Evolutionary conservation across 176 grass and related monocot species (phyloP).

Genomic region (Elaeis guineensis): DNA sequence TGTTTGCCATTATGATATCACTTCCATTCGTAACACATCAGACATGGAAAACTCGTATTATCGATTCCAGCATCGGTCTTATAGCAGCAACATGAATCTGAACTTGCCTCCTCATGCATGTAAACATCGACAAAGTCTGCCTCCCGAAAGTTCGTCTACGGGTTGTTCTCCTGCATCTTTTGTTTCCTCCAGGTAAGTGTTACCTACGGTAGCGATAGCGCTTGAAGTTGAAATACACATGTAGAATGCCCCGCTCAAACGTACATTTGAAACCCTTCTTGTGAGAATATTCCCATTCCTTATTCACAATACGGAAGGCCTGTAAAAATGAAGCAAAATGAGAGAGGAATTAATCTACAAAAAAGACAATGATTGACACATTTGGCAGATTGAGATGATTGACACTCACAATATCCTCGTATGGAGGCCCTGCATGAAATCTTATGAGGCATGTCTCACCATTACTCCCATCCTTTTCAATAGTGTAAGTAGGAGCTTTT

Average conservation of each 20-base stretch:
- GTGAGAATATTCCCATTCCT: slow-evolving; percentile 99
- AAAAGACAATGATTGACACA: too few relatives aligned
- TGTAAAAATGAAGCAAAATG: slow-evolving; percentile 12
- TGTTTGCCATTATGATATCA: too few relatives aligned
- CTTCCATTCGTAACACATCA: too few relatives aligned
- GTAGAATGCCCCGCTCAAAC: slow-evolving; percentile 92
- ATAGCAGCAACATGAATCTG: too few relatives aligned
- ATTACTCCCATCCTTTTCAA: slow-evolving; percentile 77
- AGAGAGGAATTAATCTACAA: neutral
- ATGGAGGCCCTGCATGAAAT: slow-evolving; percentile 92
- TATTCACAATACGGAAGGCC: slow-evolving; percentile 91
- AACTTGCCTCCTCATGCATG: too few relatives aligned
- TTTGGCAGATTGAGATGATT: slow-evolving; percentile 1
- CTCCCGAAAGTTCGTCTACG: too few relatives aligned
- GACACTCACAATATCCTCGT: slow-evolving; percentile 84
- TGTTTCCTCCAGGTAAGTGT: neutral
- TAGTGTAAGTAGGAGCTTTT: slow-evolving; percentile 70
- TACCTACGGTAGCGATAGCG: slow-evolving; percentile 77
- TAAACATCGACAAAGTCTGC: too few relatives aligned
- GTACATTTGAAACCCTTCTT: slow-evolving; percentile 99
- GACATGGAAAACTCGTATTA: too few relatives aligned
- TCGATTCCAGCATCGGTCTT: too few relatives aligned
- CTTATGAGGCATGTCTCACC: slow-evolving; percentile 84
- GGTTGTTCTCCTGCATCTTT: neutral
- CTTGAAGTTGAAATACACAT: slow-evolving; percentile 98